These are phyloP conservation scores for Aquilaria sinensis DNA, from an alignment of 345 rosid species.

Conservation along the genomic window DNA sequence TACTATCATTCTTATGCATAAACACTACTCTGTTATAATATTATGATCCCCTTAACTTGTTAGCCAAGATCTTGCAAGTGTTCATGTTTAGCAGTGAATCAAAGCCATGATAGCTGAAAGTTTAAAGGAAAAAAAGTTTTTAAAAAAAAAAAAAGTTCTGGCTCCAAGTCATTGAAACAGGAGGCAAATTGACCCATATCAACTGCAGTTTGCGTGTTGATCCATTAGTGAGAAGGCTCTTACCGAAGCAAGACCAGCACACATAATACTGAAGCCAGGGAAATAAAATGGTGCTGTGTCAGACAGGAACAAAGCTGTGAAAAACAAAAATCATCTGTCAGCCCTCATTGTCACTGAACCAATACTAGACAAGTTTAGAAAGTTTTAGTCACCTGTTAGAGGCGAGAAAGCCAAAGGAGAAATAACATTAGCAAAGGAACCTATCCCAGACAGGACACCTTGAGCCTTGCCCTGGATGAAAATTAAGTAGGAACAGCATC, in stretches of 20 bases:
- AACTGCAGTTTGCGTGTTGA: no score
- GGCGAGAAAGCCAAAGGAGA: slow-evolving; percentile 81
- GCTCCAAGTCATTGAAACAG: no score
- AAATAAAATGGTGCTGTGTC: slow-evolving; percentile 70
- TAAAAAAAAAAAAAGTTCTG: no score
- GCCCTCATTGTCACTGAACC: background rate
- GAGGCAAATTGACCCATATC: no score
- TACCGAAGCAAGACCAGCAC: slow-evolving; percentile 62
- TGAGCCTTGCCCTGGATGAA: slow-evolving; percentile 79
- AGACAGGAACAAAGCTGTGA: slow-evolving; percentile 78
- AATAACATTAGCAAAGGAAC: slow-evolving; percentile 61
- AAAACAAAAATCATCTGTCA: slow-evolving; percentile 10
- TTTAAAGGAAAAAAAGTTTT: no score
- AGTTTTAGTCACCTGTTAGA: slow-evolving; percentile 49
- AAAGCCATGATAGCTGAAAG: no score
- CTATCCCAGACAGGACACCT: slow-evolving; percentile 80
- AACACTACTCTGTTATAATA: no score
- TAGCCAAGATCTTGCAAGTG: no score
- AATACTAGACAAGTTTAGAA: background rate
- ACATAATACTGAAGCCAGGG: slow-evolving; percentile 94
- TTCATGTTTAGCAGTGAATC: no score
- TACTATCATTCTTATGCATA: no score
- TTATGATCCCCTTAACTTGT: no score
- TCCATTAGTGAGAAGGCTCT: slow-evolving; percentile 10
- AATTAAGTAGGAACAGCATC: background rate